phyloP scores from a whole-genome alignment of 2,329 filamentous ascomycete genomes.

The Colletotrichum higginsianum region DNA sequence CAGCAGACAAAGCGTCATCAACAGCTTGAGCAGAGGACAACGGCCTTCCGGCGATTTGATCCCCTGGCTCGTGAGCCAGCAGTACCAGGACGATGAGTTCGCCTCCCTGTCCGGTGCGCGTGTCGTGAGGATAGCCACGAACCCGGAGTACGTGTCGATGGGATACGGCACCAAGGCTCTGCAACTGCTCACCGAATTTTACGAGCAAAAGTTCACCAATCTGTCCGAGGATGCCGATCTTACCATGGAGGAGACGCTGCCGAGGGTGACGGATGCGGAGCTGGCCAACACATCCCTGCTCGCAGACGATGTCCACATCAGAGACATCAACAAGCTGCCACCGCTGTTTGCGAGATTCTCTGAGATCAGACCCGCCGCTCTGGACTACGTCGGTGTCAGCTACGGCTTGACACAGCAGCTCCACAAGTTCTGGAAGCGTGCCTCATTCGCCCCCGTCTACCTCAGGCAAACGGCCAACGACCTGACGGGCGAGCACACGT shows the following conservation, averaged over 20 bases:
- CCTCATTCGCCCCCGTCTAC: constrained; percentile 90
- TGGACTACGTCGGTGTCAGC: constrained; percentile 96
- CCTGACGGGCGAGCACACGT: constrained; percentile 96
- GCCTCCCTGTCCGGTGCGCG: constrained; percentile 92
- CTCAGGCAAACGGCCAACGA: constrained; percentile 96
- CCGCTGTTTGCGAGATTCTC: constrained; percentile 91
- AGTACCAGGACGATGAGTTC: constrained; percentile 98
- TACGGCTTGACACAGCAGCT: constrained; percentile 90
- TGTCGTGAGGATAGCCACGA: constrained; percentile 94
- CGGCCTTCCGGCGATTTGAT: constrained; percentile 94
- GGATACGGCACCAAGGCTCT: constrained; percentile 94
- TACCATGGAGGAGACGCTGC: constrained; percentile 74
- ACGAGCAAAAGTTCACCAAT: constrained; percentile 91
- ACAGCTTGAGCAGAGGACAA: constrained; percentile 89
- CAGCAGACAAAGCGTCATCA: constrained; percentile 91
- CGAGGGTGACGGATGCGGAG: constrained; percentile 86
- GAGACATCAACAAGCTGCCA: constrained; percentile 92
- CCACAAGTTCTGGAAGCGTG: constrained; percentile 97
- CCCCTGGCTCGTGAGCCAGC: constrained; percentile 96
- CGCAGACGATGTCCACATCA: constrained; percentile 89
- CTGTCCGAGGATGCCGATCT: constrained; percentile 79
- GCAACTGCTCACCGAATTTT: constrained; percentile 90
- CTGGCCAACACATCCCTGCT: constrained; percentile 82
- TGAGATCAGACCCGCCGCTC: constrained; percentile 82
- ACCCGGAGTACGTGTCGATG: constrained; percentile 93